Percentiles rank a stretch among this genome's conserved stretches.
These are phyloP conservation scores for Vitis riparia DNA, from an alignment of 164 flowering plant species.

Conservation along the genomic window DNA sequence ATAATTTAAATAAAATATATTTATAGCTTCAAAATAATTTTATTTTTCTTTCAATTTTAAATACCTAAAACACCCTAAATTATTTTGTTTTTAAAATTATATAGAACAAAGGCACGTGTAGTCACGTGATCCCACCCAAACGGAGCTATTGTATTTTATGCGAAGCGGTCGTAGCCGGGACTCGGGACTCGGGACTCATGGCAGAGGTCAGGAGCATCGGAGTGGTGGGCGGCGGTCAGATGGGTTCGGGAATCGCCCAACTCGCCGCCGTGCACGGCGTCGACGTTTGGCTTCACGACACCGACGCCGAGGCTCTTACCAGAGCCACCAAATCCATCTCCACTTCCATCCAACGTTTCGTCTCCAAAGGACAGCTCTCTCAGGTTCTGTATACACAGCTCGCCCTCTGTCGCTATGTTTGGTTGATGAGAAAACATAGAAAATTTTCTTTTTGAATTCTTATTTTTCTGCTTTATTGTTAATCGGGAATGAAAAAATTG, in stretches of 20 bases:
- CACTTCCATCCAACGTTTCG: constrained; percentile 47
- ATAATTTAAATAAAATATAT: too few species aligned
- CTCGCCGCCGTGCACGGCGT: constrained; percentile 67
- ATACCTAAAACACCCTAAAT: too few species aligned
- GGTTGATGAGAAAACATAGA: neutral
- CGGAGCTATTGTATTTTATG: too few species aligned
- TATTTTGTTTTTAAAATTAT: too few species aligned
- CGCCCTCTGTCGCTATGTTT: neutral
- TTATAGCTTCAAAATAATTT: too few species aligned
- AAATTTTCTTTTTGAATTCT: neutral
- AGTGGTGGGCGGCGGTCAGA: constrained; percentile 88
- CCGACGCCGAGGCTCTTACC: constrained; percentile 57
- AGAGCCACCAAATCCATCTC: constrained; percentile 49
- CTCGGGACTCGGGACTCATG: constrained; percentile 16
- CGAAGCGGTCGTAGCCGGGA: too few species aligned
- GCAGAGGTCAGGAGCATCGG: constrained; percentile 50
- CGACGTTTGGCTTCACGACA: constrained; percentile 61
- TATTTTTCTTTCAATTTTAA: too few species aligned
- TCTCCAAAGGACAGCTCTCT: constrained; percentile 62
- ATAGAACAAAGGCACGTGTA: too few species aligned
- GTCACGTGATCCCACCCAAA: too few species aligned
- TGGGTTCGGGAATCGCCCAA: constrained; percentile 98
- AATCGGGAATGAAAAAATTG: too few species aligned
- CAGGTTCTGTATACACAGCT: constrained; percentile 36
- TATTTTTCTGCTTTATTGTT: neutral